A percentile compares a stretch with the other conserved stretches of the same genome.
phyloP scores from a whole-genome alignment of 345 rosid genomes.

The Gossypium thurberi region DNA sequence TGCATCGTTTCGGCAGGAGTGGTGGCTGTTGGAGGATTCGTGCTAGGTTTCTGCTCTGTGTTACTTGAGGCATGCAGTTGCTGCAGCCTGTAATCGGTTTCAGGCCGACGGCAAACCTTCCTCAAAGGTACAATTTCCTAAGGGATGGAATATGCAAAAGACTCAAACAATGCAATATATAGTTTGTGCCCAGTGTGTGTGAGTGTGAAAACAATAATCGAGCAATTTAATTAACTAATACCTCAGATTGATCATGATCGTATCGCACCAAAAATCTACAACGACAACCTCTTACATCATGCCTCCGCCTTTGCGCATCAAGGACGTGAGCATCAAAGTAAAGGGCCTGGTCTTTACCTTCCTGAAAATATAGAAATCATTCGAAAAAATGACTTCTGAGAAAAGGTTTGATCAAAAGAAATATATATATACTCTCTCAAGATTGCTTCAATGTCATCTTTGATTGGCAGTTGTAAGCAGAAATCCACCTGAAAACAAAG shows the following conservation, averaged over 20 bases:
- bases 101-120: conserved; percentile 94
- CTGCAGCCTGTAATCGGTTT: conserved; percentile 95
- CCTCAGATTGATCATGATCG: conserved; percentile 96
- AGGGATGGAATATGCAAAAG: conserved; percentile 2
- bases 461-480: conserved; percentile 5
- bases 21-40: conserved; percentile 18
- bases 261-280: conserved; percentile 97
- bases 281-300: conserved; percentile 97
- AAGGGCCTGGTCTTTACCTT: conserved; percentile 98
- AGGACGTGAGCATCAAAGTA: conserved; percentile 95
- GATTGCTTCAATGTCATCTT: not conserved
- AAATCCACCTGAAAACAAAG: conserved; percentile 91
- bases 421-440: not conserved
- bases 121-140: conserved; percentile 98
- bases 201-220: conserved; percentile 6
- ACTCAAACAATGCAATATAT: not conserved
- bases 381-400: conserved; percentile 4
- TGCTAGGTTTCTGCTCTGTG: conserved; percentile 24
- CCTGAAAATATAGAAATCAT: conserved; percentile 39
- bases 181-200: not conserved
- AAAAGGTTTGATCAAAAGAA: not conserved
- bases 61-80: conserved; percentile 76
- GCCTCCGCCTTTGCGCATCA: conserved; percentile 94
- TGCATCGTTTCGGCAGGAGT: conserved; percentile 24
- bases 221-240: conserved; percentile 18